Evolutionary conservation across 306 rosid genomes (phyloP).

Genomic region (Gastrolobium bilobum): DNA sequence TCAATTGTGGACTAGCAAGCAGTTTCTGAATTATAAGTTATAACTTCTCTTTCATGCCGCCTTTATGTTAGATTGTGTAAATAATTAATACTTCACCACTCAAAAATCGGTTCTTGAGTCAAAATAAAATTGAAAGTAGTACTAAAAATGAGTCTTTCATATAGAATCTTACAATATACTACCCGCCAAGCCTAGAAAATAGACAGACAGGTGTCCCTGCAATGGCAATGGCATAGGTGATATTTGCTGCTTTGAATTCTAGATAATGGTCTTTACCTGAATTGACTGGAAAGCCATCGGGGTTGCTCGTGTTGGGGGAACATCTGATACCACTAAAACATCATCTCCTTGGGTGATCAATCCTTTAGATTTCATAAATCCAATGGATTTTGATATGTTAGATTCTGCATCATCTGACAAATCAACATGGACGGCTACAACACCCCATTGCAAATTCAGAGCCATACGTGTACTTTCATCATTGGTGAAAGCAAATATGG

Average conservation of each 20-base stretch:
- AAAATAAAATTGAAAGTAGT: neutral
- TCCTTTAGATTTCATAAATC: conserved; percentile 69
- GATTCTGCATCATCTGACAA: conserved; percentile 81
- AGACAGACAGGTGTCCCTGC: conserved; percentile 35
- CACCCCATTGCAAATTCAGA: conserved; percentile 88
- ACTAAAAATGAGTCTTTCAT: neutral
- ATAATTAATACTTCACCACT: neutral
- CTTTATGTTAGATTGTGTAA: neutral
- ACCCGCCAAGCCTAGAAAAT: conserved; percentile 13
- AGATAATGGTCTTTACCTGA: conserved; percentile 78
- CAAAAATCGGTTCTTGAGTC: neutral
- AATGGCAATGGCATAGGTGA: no score
- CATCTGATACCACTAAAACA: conserved; percentile 80
- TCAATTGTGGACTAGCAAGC: neutral
- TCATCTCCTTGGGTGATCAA: conserved; percentile 71
- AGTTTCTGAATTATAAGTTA: neutral
- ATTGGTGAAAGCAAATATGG: conserved; percentile 85
- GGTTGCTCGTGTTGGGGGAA: conserved; percentile 61
- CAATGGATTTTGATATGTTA: conserved; percentile 68
- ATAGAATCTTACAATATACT: no score
- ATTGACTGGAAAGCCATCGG: conserved; percentile 76
- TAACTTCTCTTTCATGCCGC: neutral
- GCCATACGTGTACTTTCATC: conserved; percentile 72
- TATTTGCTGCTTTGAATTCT: conserved; percentile 62
- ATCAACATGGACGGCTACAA: conserved; percentile 69